A percentile compares a stretch with the other conserved stretches of the same genome.
phyloP scores from a whole-genome alignment of 1,284 basidiomycete species.

The Sporisorium graminicola region DNA sequence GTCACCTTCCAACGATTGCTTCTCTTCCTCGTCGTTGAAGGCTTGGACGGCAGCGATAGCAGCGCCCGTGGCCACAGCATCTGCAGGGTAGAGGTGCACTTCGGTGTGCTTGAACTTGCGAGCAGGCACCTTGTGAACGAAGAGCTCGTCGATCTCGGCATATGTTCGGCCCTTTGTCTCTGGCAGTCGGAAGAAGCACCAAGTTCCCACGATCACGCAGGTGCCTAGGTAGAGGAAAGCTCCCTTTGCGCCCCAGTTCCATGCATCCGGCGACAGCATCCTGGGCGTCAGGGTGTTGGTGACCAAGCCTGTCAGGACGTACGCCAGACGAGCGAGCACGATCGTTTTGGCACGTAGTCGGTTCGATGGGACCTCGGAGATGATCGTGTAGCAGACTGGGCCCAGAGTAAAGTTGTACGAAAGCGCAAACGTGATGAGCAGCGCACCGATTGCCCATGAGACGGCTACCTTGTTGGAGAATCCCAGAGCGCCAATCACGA shows the following conservation, averaged over 20 bases:
- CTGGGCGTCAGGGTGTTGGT: constrained; percentile 72
- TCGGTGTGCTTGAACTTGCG: too few relatives aligned
- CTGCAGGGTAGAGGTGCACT: too few relatives aligned
- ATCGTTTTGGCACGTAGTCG: constrained; percentile 73
- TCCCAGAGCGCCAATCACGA: constrained; percentile 72
- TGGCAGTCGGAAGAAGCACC: constrained; percentile 60
- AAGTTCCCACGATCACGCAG: constrained; percentile 54
- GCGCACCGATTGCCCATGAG: constrained; percentile 70
- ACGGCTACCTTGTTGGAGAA: constrained; percentile 30
- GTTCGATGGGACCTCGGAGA: constrained; percentile 72
- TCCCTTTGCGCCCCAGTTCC: constrained; percentile 71
- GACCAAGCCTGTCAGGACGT: constrained; percentile 66
- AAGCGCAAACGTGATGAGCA: constrained; percentile 72
- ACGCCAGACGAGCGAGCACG: constrained; percentile 72
- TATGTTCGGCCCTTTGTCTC: constrained; percentile 54
- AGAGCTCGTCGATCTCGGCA: constrained; percentile 62
- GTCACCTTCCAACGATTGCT: too few relatives aligned
- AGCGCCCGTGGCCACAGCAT: too few relatives aligned
- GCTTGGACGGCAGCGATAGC: too few relatives aligned
- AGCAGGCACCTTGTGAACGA: constrained; percentile 62
- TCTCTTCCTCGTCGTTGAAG: too few relatives aligned
- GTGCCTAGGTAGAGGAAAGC: constrained; percentile 71
- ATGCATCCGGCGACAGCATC: constrained; percentile 70
- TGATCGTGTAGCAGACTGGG: constrained; percentile 71
- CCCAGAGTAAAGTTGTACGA: constrained; percentile 70